These are phyloP conservation scores for Dactylonectria estremocensis DNA, from an alignment of 2,329 filamentous ascomycete species.

Conservation along the genomic window DNA sequence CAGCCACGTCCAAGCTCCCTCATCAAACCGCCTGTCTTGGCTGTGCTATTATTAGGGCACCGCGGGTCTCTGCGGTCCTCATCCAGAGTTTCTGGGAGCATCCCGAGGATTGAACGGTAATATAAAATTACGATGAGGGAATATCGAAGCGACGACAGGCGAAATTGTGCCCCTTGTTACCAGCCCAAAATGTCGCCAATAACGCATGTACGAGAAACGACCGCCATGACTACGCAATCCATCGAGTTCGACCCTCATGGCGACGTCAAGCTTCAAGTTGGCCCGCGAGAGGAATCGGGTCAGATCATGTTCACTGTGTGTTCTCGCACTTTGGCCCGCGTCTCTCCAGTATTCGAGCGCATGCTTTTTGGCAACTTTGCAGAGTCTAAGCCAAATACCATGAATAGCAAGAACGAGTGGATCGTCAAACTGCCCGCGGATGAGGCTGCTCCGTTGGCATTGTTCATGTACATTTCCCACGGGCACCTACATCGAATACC, in stretches of 20 bases:
- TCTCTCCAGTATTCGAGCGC: constrained; percentile 47
- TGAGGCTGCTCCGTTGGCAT: constrained; percentile 45
- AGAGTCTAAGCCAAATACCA: constrained; percentile 36
- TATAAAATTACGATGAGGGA: constrained; percentile 8
- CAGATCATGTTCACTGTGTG: constrained; percentile 42
- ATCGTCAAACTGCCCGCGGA: constrained; percentile 51
- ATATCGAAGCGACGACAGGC: background rate
- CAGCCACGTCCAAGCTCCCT: constrained; percentile 6
- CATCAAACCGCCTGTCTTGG: constrained; percentile 11
- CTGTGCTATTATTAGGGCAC: constrained; percentile 23
- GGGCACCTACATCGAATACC: constrained; percentile 48
- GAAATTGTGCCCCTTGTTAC: constrained; percentile 6
- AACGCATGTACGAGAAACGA: background rate
- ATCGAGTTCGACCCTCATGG: constrained; percentile 34
- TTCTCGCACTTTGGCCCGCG: constrained; percentile 47
- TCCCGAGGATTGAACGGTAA: background rate
- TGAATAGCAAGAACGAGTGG: constrained; percentile 40
- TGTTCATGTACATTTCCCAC: constrained; percentile 52
- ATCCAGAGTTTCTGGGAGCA: constrained; percentile 18
- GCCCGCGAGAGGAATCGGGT: background rate
- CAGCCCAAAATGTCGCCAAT: constrained; percentile 1
- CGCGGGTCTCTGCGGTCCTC: background rate
- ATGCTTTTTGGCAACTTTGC: constrained; percentile 50
- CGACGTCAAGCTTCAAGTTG: constrained; percentile 31
- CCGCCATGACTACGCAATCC: constrained; percentile 15